Conservation (phyloP, 345 rosid species). For the Hevea brasiliensis region DNA sequence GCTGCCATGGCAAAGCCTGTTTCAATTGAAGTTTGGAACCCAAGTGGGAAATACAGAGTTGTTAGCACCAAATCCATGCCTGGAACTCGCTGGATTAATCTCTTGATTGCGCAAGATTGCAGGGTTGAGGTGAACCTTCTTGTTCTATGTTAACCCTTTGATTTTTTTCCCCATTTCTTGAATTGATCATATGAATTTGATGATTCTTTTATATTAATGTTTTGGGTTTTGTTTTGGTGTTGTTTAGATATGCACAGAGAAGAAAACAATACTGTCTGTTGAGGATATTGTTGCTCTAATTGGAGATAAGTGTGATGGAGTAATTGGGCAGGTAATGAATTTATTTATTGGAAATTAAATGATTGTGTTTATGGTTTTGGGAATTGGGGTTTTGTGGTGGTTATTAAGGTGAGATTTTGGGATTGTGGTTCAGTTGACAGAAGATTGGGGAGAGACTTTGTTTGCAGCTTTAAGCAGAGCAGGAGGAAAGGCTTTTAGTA, state of each 20-base stretch:
- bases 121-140: conserved; percentile 71
- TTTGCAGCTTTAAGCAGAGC: conserved; percentile 87
- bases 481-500: conserved; percentile 90
- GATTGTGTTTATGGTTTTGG: conserved; percentile 7
- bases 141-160: background rate
- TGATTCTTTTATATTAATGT: background rate
- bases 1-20: conserved; percentile 84
- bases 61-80: conserved; percentile 97
- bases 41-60: conserved; percentile 88
- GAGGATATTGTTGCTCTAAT: conserved; percentile 87
- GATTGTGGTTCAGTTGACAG: conserved; percentile 62
- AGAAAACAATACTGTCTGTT: conserved; percentile 91
- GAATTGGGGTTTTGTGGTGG: background rate
- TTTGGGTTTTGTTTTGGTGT: background rate
- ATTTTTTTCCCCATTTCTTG: background rate
- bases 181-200: conserved; percentile 1
- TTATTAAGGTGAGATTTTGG: background rate
- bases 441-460: conserved; percentile 94
- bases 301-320: conserved; percentile 90
- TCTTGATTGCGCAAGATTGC: conserved; percentile 82
- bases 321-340: conserved; percentile 78
- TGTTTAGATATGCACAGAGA: conserved; percentile 76
- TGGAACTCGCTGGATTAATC: conserved; percentile 98
- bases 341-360: background rate
- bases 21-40: conserved; percentile 87